phyloP scores from a whole-genome alignment of 164 flowering plant genomes.

The Paratinospora sagittata region DNA sequence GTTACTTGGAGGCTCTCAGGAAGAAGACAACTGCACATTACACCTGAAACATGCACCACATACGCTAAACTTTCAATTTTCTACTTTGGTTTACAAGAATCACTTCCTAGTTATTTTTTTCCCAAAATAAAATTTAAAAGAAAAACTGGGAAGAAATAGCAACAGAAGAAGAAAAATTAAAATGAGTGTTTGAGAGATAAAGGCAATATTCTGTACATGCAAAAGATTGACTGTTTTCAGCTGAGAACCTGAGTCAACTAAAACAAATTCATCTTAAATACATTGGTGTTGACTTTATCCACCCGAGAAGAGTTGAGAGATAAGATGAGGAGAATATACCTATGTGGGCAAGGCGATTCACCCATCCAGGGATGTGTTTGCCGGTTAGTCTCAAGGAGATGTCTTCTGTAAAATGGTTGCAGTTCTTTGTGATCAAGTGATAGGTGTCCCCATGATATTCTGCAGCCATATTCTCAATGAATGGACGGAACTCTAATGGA shows the following conservation, averaged over 20 bases:
- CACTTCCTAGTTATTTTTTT: background rate
- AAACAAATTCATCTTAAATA: no score
- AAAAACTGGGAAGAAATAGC: background rate
- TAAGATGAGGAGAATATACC: constrained; percentile 31
- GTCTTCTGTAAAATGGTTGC: constrained; percentile 86
- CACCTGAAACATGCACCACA: constrained; percentile 41
- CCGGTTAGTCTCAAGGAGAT: constrained; percentile 53
- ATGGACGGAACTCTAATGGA: constrained; percentile 48
- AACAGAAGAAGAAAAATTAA: background rate
- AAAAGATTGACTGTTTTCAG: no score
- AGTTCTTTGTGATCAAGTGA: constrained; percentile 79
- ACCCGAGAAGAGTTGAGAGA: background rate
- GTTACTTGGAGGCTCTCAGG: constrained; percentile 81
- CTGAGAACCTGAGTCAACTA: no score
- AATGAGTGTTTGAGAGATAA: background rate
- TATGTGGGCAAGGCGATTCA: constrained; percentile 72
- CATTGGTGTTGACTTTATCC: no score
- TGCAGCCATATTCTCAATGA: constrained; percentile 54
- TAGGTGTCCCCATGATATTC: constrained; percentile 90
- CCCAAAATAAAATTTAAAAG: background rate
- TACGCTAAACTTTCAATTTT: background rate
- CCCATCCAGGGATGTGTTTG: constrained; percentile 74
- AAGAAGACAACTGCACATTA: constrained; percentile 73
- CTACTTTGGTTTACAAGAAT: background rate
- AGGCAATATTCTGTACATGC: background rate